Evolutionary conservation across 495 filamentous ascomycete genomes (phyloP), one percentile per base, ranked within the genome.

Genomic region (Xylaria sp.): DNA sequence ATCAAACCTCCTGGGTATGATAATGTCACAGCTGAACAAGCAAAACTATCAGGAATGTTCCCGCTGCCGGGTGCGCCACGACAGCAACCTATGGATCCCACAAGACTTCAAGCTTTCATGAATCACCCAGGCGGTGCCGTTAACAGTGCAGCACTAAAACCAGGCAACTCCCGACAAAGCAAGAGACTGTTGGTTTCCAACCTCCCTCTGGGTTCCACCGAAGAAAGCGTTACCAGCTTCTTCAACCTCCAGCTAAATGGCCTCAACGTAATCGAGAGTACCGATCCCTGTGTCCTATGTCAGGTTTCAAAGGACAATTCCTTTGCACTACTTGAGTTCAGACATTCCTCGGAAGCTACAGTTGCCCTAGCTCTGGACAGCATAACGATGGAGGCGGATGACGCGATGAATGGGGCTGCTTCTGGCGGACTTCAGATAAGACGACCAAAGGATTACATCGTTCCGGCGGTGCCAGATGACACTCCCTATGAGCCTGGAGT

Each of bases 1-100:
- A 97, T 99, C 80, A 99, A 98, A 84, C 96, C 96, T 15, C 93
- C 93, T 26, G 95, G 96, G 37, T 99, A 99, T 76, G 96, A 98
- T 81, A 97, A 97, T 82, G 96, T 99, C 71, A 98, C 97, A 15
- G 97, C 96, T 31, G 96, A 99, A 80, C 97, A 98, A 79, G 97
- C 96, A 33, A 99, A 99, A 85, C 87, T 99, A 43, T 99, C 96
- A n/a, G 93, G 93, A 82, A 97, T 98, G 96, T 99, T 99, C 85
- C 95, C 96, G 69, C 89, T 99, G 11, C 96, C 96, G 6, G 96
- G 96, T 71, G 96, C 95, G 53, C 96, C 96, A 61, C 90, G 97
- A 72, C 94, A 97, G 75, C 94, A 97, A 77, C 93, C 95, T 4
- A 97, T 99, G 93, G 96, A 99, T 73, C 95, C 97, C 31, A 93